Evolutionary conservation across 352 stramenopile species (phyloP).

Genomic region (Phytophthora podocarpi): DNA sequence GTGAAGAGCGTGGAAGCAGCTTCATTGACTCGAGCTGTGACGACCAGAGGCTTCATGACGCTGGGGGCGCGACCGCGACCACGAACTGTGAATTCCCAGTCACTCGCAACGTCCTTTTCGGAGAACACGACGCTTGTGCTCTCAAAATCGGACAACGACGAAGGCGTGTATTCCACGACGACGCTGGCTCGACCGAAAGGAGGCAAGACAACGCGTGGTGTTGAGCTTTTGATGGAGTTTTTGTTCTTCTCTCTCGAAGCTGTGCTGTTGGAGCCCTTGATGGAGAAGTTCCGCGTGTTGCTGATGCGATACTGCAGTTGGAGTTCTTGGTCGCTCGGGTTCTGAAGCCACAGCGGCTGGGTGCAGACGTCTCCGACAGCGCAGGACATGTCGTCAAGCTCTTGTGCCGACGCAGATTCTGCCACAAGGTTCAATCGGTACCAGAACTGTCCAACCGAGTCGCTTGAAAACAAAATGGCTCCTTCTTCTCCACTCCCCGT

Average conservation of each 20-base stretch:
- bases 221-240: constrained; percentile 1
- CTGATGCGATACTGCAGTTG: constrained; percentile 69
- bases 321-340: constrained; percentile 86
- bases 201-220: constrained; percentile 44
- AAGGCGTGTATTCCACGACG: constrained; percentile 91
- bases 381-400: constrained; percentile 80
- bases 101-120: constrained; percentile 76
- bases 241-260: too few relatives aligned
- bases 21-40: constrained; percentile 78
- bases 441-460: constrained; percentile 94
- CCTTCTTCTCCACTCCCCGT: constrained; percentile 51
- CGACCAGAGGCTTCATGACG: constrained; percentile 87
- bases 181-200: constrained; percentile 76
- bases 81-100: constrained; percentile 88
- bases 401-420: constrained; percentile 45
- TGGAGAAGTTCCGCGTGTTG: constrained; percentile 91
- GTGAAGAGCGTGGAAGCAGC: constrained; percentile 86
- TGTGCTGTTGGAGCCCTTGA: constrained; percentile 45
- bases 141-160: constrained; percentile 86
- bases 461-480: constrained; percentile 90
- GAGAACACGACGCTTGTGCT: constrained; percentile 72
- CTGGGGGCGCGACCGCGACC: constrained; percentile 84
- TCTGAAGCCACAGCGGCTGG: constrained; percentile 87
- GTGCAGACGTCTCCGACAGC: constrained; percentile 83
- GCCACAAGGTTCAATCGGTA: constrained; percentile 88